Evolutionary conservation across 352 stramenopile genomes (phyloP).

Genomic region (Phytopythium vexans): DNA sequence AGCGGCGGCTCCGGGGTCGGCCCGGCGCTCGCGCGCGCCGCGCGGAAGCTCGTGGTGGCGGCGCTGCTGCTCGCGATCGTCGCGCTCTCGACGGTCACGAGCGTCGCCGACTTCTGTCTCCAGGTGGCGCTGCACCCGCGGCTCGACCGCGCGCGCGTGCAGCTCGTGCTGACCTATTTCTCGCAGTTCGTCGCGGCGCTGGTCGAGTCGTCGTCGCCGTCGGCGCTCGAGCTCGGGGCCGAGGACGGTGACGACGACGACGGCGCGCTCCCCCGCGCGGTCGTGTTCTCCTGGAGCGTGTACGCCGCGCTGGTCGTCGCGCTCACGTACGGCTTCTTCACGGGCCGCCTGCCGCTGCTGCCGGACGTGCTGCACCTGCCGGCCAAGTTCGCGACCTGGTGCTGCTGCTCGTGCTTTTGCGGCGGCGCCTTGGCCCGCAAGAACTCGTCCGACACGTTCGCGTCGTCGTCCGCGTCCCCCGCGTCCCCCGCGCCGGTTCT

Average conservation of each 20-base stretch:
- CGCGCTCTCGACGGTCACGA: conserved; percentile 50
- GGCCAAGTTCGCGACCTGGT: conserved; percentile 11
- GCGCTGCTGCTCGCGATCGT: conserved; percentile 48
- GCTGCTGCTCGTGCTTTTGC: conserved; percentile 28
- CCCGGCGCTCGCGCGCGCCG: conserved; percentile 9
- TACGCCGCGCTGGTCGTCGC: conserved; percentile 40
- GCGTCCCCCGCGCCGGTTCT: not conserved
- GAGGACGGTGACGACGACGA: conserved; percentile 16
- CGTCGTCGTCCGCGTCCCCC: not conserved
- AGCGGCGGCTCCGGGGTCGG: conserved; percentile 11
- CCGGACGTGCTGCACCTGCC: conserved; percentile 45
- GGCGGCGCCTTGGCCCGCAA: conserved; percentile 31
- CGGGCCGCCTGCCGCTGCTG: conserved; percentile 42
- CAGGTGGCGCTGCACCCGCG: conserved; percentile 68
- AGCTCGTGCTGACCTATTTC: conserved; percentile 67
- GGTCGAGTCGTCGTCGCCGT: not conserved
- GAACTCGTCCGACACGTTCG: conserved; percentile 32
- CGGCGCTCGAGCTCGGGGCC: conserved; percentile 37
- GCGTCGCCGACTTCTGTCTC: conserved; percentile 67
- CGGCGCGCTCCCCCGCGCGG: conserved; percentile 35
- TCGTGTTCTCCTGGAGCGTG: conserved; percentile 48
- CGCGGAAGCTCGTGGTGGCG: conserved; percentile 29
- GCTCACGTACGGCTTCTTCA: conserved; percentile 60
- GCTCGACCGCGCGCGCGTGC: conserved; percentile 61
- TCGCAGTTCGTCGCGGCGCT: conserved; percentile 57